phyloP scores from a whole-genome alignment of 768 basidiomycete species.

The Leucocoprinus leucothites region DNA sequence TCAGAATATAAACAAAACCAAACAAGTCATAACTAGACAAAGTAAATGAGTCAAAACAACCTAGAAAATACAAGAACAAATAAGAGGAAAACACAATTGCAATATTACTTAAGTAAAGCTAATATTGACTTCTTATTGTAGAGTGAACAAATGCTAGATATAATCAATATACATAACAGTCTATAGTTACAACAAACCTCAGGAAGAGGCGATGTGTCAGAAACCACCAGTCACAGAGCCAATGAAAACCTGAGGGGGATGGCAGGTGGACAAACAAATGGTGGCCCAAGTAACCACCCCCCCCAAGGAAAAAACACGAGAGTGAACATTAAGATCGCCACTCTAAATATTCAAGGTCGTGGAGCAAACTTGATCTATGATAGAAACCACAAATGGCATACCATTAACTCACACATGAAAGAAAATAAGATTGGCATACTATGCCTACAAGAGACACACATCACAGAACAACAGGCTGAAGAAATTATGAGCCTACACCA shows the following conservation, averaged over 20 bases:
- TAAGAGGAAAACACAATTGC: no score
- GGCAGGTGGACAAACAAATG: not conserved
- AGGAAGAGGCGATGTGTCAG: not conserved
- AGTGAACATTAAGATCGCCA: not conserved
- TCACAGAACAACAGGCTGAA: not conserved
- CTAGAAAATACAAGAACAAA: no score
- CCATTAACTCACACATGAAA: not conserved
- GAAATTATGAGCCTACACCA: not conserved
- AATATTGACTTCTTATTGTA: no score
- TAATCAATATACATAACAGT: no score
- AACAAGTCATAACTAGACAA: no score
- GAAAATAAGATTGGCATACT: constrained; percentile 4
- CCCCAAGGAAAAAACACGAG: not conserved
- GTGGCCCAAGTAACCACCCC: not conserved
- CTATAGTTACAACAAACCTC: not conserved
- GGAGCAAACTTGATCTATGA: not conserved
- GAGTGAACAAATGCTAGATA: no score
- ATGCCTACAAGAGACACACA: constrained; percentile 8
- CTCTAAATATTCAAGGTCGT: not conserved
- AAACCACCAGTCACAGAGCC: not conserved
- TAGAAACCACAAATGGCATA: not conserved
- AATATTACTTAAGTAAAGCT: no score
- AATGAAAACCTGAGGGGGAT: not conserved
- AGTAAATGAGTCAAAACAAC: no score
- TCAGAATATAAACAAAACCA: no score